Percentiles rank a stretch among this genome's conserved stretches.
These are phyloP conservation scores for Euphrasia confusa DNA, from an alignment of 257 asterid species.

Conservation along the genomic window DNA sequence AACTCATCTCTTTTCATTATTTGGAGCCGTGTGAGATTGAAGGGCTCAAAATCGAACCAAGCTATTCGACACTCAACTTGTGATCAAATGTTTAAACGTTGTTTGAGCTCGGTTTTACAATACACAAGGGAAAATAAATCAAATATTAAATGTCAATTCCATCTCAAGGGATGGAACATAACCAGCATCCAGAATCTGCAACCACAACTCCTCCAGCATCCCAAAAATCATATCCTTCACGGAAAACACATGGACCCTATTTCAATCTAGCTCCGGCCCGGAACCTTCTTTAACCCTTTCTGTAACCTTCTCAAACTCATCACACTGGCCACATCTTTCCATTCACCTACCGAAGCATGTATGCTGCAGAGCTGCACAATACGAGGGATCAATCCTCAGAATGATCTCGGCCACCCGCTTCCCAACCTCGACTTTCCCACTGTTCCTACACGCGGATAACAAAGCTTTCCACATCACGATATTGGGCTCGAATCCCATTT, in stretches of 20 bases:
- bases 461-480: slow-evolving; percentile 50
- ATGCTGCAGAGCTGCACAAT: slow-evolving; percentile 58
- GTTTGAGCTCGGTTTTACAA: not conserved
- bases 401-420: slow-evolving; percentile 55
- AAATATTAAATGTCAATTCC: not conserved
- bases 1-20: no score
- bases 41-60: no score
- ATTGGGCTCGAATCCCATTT: not conserved
- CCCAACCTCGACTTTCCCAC: slow-evolving; percentile 51
- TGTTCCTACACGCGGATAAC: slow-evolving; percentile 57
- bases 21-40: no score
- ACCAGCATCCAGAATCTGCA: slow-evolving; percentile 57
- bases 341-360: slow-evolving; percentile 56
- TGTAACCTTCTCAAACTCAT: slow-evolving; percentile 38
- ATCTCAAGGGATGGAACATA: slow-evolving; percentile 22
- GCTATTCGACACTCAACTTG: no score
- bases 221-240: slow-evolving; percentile 45
- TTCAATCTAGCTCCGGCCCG: slow-evolving; percentile 73
- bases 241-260: slow-evolving; percentile 43
- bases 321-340: slow-evolving; percentile 53
- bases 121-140: not conserved
- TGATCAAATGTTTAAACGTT: not conserved
- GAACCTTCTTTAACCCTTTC: slow-evolving; percentile 53
- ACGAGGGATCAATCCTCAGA: slow-evolving; percentile 49
- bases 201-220: slow-evolving; percentile 48